These are phyloP conservation scores for Penicillium griseofulvum DNA, from an alignment of 2,329 filamentous ascomycete genomes.

Conservation along the genomic window DNA sequence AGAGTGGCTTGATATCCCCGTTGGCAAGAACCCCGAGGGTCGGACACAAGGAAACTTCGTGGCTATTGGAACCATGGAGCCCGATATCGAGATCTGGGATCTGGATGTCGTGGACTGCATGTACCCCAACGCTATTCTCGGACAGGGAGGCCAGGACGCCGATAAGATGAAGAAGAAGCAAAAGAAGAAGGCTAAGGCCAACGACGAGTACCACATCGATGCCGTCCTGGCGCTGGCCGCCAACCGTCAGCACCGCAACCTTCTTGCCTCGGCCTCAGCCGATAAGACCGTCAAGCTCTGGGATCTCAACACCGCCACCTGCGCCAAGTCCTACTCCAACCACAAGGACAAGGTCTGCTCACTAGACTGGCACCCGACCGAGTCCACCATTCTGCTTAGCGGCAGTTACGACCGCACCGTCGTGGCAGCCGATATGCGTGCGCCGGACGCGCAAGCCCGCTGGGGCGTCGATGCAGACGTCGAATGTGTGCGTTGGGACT, in stretches of 20 bases:
- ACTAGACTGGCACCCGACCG: conserved; percentile 83
- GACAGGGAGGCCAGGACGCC: conserved; percentile 60
- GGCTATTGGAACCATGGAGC: conserved; percentile 94
- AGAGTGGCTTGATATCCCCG: conserved; percentile 93
- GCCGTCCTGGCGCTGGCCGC: conserved; percentile 86
- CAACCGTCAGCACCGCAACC: conserved; percentile 89
- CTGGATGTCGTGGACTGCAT: conserved; percentile 94
- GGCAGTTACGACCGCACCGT: conserved; percentile 94
- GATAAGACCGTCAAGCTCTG: conserved; percentile 98
- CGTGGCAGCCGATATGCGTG: conserved; percentile 93
- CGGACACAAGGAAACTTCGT: conserved; percentile 82
- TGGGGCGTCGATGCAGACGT: conserved; percentile 97
- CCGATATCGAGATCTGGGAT: conserved; percentile 98
- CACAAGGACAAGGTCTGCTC: conserved; percentile 99
- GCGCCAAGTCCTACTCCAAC: conserved; percentile 91
- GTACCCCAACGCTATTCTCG: conserved; percentile 95
- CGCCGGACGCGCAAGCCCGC: conserved; percentile 76
- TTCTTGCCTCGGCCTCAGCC: conserved; percentile 90
- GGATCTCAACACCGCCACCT: conserved; percentile 89
- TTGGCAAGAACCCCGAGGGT: conserved; percentile 66
- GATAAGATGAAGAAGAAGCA: conserved; percentile 65
- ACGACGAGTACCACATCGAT: conserved; percentile 91
- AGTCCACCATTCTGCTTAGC: conserved; percentile 84
- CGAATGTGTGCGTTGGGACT: conserved; percentile 88
- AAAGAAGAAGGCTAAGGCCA: conserved; percentile 86